Evolutionary conservation across 2,329 filamentous ascomycete species (phyloP).

Genomic region (Neofusicoccum sp.): DNA sequence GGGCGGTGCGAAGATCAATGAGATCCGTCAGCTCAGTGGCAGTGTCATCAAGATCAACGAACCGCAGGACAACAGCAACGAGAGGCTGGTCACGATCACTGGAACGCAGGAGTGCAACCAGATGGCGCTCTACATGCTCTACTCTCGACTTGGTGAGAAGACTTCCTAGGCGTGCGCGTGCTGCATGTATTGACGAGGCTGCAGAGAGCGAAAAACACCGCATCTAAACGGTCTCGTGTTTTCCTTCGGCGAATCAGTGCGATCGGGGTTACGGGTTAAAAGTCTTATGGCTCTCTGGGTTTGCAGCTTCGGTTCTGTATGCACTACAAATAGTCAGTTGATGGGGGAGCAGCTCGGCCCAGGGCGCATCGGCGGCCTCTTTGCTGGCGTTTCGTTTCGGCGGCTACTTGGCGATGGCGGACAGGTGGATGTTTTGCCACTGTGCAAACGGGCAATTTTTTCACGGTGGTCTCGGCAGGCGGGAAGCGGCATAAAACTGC

Average conservation of each 20-base stretch:
- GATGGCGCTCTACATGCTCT: constrained; percentile 99
- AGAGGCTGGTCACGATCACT: constrained; percentile 94
- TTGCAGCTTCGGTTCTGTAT: constrained; percentile 17
- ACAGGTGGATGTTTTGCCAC: background rate
- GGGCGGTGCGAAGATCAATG: constrained; percentile 98
- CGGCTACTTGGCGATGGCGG: background rate
- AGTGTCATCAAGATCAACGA: constrained; percentile 99
- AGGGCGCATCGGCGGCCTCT: constrained; percentile 15
- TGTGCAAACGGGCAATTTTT: background rate
- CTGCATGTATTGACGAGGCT: background rate
- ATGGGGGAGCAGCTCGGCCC: background rate
- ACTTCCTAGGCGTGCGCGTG: background rate
- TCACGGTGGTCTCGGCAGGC: background rate
- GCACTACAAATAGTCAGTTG: constrained; percentile 7
- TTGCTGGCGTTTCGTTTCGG: constrained; percentile 17
- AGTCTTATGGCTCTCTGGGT: constrained; percentile 16
- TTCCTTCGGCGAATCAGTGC: constrained; percentile 20
- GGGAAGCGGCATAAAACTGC: constrained; percentile 3
- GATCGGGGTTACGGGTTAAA: constrained; percentile 18
- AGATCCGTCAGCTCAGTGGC: constrained; percentile 93
- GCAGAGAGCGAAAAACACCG: constrained; percentile 30
- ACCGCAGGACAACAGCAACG: constrained; percentile 98
- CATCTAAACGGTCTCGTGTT: constrained; percentile 21
- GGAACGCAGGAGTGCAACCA: constrained; percentile 98
- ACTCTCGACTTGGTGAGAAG: constrained; percentile 84